These are phyloP conservation scores for Artomyces pyxidatus DNA, from an alignment of 768 basidiomycete genomes.

Conservation along the genomic window DNA sequence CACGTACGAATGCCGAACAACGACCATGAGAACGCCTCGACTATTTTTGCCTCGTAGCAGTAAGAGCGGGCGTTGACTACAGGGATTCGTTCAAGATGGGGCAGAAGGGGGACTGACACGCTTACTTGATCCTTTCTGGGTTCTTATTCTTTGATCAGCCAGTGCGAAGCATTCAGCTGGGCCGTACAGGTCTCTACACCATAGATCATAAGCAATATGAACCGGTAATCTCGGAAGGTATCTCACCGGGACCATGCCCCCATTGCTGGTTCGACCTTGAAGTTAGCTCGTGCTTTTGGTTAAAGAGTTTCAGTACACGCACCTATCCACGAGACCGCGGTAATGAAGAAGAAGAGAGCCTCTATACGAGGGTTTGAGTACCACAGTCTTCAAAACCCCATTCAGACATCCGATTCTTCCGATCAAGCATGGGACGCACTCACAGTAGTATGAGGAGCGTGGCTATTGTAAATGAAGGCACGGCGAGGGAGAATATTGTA, in stretches of 20 bases:
- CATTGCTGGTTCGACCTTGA: conserved; percentile 49
- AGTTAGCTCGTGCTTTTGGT: too few species aligned
- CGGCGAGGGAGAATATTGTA: conserved; percentile 58
- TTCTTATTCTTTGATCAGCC: conserved; percentile 31
- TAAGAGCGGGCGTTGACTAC: conserved; percentile 49
- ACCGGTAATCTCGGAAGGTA: background rate
- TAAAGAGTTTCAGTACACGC: conserved; percentile 18
- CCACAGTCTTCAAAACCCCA: conserved; percentile 40
- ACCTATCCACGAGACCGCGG: conserved; percentile 67
- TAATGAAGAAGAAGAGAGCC: conserved; percentile 41
- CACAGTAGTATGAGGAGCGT: background rate
- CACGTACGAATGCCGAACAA: conserved; percentile 46
- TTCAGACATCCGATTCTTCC: background rate
- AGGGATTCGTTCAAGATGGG: too few species aligned
- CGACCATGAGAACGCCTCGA: conserved; percentile 75
- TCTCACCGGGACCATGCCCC: conserved; percentile 41
- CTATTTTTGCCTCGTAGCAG: conserved; percentile 75
- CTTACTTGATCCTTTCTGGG: conserved; percentile 51
- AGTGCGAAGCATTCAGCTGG: conserved; percentile 49
- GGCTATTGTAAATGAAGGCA: conserved; percentile 47
- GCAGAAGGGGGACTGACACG: conserved; percentile 2
- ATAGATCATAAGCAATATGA: background rate
- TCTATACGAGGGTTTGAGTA: conserved; percentile 66
- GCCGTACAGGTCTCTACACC: conserved; percentile 68
- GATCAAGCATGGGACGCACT: conserved; percentile 1